Evolutionary conservation across 768 basidiomycete genomes (phyloP).

Genomic region (Nidularia pulvinata): DNA sequence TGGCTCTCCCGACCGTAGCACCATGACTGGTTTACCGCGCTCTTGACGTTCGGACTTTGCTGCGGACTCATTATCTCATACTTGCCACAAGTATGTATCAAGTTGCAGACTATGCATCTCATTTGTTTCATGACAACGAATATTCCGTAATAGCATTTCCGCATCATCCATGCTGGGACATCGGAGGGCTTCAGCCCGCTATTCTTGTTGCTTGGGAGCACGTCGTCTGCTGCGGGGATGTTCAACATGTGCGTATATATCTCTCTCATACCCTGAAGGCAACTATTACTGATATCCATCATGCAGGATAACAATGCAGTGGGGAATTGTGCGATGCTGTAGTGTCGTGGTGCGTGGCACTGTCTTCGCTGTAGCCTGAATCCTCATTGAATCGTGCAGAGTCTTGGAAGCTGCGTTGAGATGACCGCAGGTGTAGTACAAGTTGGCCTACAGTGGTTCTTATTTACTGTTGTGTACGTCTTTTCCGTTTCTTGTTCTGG

Average conservation of each 20-base stretch:
- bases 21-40: constrained; percentile 71
- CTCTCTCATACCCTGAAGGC: background rate
- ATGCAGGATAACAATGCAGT: constrained; percentile 84
- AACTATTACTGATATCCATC: no score
- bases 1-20: no score
- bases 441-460: constrained; percentile 79
- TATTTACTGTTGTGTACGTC: constrained; percentile 83
- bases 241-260: constrained; percentile 73
- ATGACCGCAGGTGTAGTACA: constrained; percentile 82
- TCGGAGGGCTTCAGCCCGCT: constrained; percentile 92
- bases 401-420: constrained; percentile 71
- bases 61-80: constrained; percentile 82
- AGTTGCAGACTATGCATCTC: no score
- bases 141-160: constrained; percentile 61
- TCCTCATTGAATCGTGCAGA: constrained; percentile 40
- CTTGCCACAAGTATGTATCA: constrained; percentile 71
- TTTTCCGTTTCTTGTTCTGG: background rate
- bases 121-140: no score
- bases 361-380: background rate
- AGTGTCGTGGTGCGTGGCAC: constrained; percentile 59
- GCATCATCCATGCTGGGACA: constrained; percentile 77
- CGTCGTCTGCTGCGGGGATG: constrained; percentile 79
- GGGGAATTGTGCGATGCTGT: constrained; percentile 83
- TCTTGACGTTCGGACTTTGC: constrained; percentile 64
- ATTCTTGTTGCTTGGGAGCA: constrained; percentile 88